Evolutionary conservation across 2,329 filamentous ascomycete genomes (phyloP).

Genomic region (Fusarium chuoi): DNA sequence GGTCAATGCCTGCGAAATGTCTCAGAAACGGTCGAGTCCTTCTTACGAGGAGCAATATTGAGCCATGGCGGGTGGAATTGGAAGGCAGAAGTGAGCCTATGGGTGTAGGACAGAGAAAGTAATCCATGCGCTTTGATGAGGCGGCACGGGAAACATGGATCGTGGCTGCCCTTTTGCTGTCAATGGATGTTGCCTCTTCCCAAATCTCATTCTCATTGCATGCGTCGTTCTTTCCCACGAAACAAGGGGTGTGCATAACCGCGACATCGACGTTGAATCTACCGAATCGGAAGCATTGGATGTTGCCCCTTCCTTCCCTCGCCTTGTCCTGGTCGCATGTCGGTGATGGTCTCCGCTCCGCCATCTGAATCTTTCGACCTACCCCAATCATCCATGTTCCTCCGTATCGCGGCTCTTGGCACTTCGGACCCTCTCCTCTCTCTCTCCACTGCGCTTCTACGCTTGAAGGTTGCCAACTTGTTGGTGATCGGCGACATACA

Average conservation of each 20-base stretch:
- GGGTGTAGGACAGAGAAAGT: not conserved
- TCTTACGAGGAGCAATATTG: not conserved
- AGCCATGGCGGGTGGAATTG: not conserved
- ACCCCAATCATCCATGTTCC: constrained; percentile 38
- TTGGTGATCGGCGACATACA: constrained; percentile 26
- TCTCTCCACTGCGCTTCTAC: constrained; percentile 26
- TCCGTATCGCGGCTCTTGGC: constrained; percentile 39
- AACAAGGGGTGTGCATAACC: constrained; percentile 34
- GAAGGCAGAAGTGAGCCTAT: not conserved
- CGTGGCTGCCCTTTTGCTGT: not conserved
- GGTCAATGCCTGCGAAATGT: constrained; percentile 4
- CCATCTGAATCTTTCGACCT: constrained; percentile 29
- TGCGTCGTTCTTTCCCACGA: constrained; percentile 12
- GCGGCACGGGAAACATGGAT: constrained; percentile 7
- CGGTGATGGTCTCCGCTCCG: constrained; percentile 22
- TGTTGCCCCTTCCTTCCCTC: constrained; percentile 11
- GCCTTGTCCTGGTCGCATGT: constrained; percentile 18
- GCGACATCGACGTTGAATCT: constrained; percentile 13
- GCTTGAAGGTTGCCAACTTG: constrained; percentile 4
- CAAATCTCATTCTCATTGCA: constrained; percentile 17
- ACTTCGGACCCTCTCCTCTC: constrained; percentile 23
- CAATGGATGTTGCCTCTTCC: not conserved
- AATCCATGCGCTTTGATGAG: not conserved
- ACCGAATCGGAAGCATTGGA: constrained; percentile 31
- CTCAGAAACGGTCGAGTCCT: constrained; percentile 14